Evolutionary conservation across 495 filamentous ascomycete species (phyloP).

Genomic region (Penicillium samsonianum): DNA sequence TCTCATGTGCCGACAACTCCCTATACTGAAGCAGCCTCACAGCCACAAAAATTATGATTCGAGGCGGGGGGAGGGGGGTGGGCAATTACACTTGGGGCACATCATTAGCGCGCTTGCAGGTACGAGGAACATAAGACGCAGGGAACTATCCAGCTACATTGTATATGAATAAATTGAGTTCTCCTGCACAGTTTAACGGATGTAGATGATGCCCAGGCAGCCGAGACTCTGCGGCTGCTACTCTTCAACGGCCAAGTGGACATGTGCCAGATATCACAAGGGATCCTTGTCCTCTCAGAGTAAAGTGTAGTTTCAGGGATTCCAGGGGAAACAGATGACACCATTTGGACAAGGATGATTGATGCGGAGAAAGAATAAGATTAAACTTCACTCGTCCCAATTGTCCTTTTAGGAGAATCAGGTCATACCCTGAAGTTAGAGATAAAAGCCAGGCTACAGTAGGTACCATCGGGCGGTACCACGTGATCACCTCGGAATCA

Average conservation of each 20-base stretch:
- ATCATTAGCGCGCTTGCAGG: conserved; percentile 1
- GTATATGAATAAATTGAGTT: conserved; percentile 9
- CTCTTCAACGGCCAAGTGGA: not conserved
- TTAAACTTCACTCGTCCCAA: too few relatives aligned
- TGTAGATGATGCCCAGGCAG: not conserved
- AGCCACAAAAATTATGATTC: not conserved
- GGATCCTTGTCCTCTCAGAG: not conserved
- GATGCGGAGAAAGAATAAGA: not conserved
- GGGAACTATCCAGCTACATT: not conserved
- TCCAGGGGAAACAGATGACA: not conserved
- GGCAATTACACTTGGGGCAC: not conserved
- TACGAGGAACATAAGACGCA: not conserved
- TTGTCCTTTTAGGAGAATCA: not conserved
- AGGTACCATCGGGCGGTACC: too few relatives aligned
- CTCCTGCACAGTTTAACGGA: not conserved
- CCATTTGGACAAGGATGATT: not conserved
- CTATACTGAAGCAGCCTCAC: conserved; percentile 8
- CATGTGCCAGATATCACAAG: not conserved
- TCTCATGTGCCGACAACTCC: conserved; percentile 39
- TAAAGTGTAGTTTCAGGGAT: not conserved
- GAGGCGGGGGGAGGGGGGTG: not conserved
- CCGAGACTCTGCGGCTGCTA: not conserved
- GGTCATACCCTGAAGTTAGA: not conserved
- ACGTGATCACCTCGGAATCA: too few relatives aligned
- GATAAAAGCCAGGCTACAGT: too few relatives aligned